A percentile compares a stretch with the other conserved stretches of the same genome.
phyloP scores from a whole-genome alignment of 2,329 filamentous ascomycete species.

The Whalleya microplaca region DNA sequence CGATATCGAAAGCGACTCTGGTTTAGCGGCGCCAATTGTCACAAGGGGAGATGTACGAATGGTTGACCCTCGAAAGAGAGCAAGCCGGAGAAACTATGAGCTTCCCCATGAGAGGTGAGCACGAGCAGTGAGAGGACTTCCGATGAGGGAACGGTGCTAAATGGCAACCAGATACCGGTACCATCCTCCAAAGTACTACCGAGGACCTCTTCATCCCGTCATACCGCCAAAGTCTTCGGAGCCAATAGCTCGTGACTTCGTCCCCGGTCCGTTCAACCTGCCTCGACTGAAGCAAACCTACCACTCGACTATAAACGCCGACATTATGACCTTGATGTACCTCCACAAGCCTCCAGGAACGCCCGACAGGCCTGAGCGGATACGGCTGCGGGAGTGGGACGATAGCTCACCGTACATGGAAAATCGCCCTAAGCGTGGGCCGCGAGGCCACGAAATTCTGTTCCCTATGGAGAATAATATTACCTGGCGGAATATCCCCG shows the following conservation, averaged over 20 bases:
- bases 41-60: conserved; percentile 43
- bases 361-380: conserved; percentile 51
- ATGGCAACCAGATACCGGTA: conserved; percentile 77
- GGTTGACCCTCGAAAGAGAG: conserved; percentile 51
- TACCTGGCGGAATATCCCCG: conserved; percentile 83
- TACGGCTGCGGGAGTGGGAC: conserved; percentile 83
- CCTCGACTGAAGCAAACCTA: conserved; percentile 90
- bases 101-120: conserved; percentile 33
- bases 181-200: conserved; percentile 91
- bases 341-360: conserved; percentile 82
- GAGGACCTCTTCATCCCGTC: conserved; percentile 89
- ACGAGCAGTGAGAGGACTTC: neutral
- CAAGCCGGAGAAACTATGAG: conserved; percentile 35
- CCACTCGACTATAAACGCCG: conserved; percentile 80
- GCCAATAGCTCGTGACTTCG: conserved; percentile 83
- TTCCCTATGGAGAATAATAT: conserved; percentile 73
- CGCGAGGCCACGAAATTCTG: conserved; percentile 76
- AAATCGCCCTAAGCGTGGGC: conserved; percentile 83
- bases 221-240: conserved; percentile 87
- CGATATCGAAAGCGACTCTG: conserved; percentile 57
- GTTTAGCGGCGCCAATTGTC: conserved; percentile 47
- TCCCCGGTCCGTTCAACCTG: conserved; percentile 87
- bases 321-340: conserved; percentile 89
- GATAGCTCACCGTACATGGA: conserved; percentile 92
- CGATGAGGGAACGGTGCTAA: conserved; percentile 1